Conservation (phyloP, 2,329 filamentous ascomycete genomes). For the Dothideomycetes sp. region DNA sequence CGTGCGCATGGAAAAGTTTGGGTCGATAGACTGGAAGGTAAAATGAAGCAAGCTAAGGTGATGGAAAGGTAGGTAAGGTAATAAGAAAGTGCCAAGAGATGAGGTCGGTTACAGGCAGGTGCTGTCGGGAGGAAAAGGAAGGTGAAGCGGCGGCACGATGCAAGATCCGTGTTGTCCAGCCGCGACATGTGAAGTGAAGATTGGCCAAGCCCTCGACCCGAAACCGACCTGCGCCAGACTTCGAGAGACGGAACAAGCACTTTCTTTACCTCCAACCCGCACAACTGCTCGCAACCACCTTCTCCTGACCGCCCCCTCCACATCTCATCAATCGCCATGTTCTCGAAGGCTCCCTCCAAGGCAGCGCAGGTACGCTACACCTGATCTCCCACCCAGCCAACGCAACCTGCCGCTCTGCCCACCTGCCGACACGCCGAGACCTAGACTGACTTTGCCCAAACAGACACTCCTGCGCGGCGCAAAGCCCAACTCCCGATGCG, state of each 20-base stretch:
- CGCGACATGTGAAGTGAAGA: not conserved
- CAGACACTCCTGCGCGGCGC: constrained; percentile 48
- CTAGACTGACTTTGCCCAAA: constrained; percentile 8
- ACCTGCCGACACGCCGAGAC: constrained; percentile 14
- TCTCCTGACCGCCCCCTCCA: constrained; percentile 6
- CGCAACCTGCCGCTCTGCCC: constrained; percentile 9
- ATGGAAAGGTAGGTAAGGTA: too few species aligned
- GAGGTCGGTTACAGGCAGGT: too few species aligned
- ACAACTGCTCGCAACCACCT: constrained; percentile 7
- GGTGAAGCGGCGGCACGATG: too few species aligned
- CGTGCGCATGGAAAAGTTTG: not conserved
- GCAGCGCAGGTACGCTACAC: constrained; percentile 36
- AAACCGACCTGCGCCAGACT: constrained; percentile 4
- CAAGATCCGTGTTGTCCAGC: too few species aligned
- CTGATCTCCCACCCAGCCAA: not conserved
- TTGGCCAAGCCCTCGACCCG: not conserved
- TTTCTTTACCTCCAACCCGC: constrained; percentile 10
- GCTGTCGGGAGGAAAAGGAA: too few species aligned
- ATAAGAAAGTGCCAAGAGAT: too few species aligned
- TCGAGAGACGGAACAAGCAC: constrained; percentile 9
- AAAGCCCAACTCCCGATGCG: constrained; percentile 35
- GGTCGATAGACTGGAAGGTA: not conserved
- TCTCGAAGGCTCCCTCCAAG: constrained; percentile 32
- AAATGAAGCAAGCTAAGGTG: not conserved
- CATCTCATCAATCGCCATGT: constrained; percentile 22